Evolutionary conservation across 768 basidiomycete species (phyloP).

Genomic region (Podaxis mareebaensis): DNA sequence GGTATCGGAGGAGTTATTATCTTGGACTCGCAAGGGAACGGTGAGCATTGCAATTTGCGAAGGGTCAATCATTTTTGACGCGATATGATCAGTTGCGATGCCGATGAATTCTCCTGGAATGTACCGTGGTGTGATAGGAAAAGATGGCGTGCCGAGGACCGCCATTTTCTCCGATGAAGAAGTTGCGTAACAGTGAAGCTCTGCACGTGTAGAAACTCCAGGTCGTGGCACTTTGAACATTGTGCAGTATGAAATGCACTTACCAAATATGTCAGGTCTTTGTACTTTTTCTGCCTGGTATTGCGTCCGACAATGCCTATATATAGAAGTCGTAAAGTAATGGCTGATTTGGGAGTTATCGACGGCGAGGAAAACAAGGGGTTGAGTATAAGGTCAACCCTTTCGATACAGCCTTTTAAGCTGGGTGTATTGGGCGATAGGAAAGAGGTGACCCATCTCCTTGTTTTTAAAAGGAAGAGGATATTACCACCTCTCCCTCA

Average conservation of each 20-base stretch:
- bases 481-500: neutral
- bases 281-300: neutral
- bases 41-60: slow-evolving; percentile 34
- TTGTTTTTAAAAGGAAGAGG: neutral
- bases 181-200: slow-evolving; percentile 23
- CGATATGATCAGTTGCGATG: slow-evolving; percentile 55
- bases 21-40: slow-evolving; percentile 67
- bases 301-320: neutral
- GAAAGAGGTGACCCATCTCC: neutral
- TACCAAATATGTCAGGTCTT: slow-evolving; percentile 10
- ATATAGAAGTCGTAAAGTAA: slow-evolving; percentile 6
- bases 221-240: neutral
- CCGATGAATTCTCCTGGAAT: slow-evolving; percentile 78
- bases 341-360: neutral
- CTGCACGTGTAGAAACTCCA: neutral
- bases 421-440: neutral
- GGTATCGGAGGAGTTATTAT: slow-evolving; percentile 79
- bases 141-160: slow-evolving; percentile 69
- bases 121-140: slow-evolving; percentile 75
- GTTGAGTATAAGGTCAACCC: neutral
- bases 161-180: slow-evolving; percentile 79
- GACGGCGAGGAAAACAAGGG: neutral
- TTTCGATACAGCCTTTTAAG: neutral
- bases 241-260: neutral
- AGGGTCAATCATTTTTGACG: neutral